Evolutionary conservation across 2,329 filamentous ascomycete genomes (phyloP), one percentile per base, ranked within the genome.

Genomic region (Xylaria sp.): DNA sequence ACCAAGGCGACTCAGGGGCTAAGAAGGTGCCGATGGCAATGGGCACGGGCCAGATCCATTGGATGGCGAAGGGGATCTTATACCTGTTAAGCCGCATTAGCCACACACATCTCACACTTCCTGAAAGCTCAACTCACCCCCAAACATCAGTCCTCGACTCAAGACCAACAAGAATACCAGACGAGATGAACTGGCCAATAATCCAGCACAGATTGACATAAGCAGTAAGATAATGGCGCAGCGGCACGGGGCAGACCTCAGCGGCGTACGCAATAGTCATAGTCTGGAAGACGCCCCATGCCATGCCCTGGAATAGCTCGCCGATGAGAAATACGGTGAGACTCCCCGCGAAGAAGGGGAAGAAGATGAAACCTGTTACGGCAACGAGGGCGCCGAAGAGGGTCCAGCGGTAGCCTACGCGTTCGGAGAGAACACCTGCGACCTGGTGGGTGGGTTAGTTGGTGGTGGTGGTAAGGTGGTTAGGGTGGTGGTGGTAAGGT

Each of bases 371-470:
- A 0, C 69, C 68, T 0, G 71, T 66, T 72, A 74, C 61, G 68
- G 59, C 69, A 1, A 72, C 60, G 23, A 80, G 66, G 0, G 74
- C 72, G 1, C 65, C 69, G 23, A 79, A 67, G 63, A 80, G 72
- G 0, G 75, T 78, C 67, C 73, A 73, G 39, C 74, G 71, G 59
- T 76, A 76, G 1, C 75, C 75, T 58, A 69, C 73, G 2, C 71
- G 69, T 54, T 80, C 76, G 9, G 75, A 74, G 9, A 78, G 56
- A 47, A 74, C 70, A n/a, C 79, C 79, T 51, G 75, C 78, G 37
- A 78, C 63, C 68, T 71, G 53, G 53, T 0, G 23, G 8, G n/a
- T 11, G 19, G 16, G 4, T 59, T 44, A 52, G 23, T 23, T 0
- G 35, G 9, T 16, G 2, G 61, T 39, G n/a, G n/a, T n/a, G n/a